A percentile compares a stretch with the other conserved stretches of the same genome.
phyloP scores from a whole-genome alignment of 2,329 filamentous ascomycete genomes.

The Xylaria hypoxylon region DNA sequence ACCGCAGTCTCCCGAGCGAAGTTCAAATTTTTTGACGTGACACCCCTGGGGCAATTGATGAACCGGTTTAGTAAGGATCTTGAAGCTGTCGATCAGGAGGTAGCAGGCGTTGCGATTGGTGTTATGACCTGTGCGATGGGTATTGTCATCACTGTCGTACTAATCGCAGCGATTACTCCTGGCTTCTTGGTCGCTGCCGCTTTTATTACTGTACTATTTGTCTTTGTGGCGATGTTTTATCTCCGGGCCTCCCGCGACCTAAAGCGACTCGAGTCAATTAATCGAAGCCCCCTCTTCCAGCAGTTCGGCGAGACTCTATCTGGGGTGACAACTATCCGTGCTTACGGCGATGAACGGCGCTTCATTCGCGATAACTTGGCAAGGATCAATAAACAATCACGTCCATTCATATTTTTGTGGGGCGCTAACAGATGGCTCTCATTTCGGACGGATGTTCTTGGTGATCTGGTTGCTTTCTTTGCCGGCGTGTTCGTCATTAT shows the following conservation, averaged over 20 bases:
- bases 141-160: constrained; percentile 83
- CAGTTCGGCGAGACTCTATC: constrained; percentile 96
- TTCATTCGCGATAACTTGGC: constrained; percentile 92
- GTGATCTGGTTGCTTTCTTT: constrained; percentile 92
- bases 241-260: constrained; percentile 92
- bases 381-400: constrained; percentile 89
- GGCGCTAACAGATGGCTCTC: constrained; percentile 96
- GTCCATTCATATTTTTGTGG: constrained; percentile 97
- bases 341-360: constrained; percentile 91
- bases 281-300: constrained; percentile 94
- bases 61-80: constrained; percentile 99
- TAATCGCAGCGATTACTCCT: constrained; percentile 91
- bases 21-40: constrained; percentile 98
- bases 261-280: constrained; percentile 93
- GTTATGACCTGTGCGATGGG: constrained; percentile 73
- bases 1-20: constrained; percentile 84
- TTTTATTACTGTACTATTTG: constrained; percentile 87
- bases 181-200: constrained; percentile 87
- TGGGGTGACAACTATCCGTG: constrained; percentile 95
- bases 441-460: constrained; percentile 89
- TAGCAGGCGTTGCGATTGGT: constrained; percentile 88
- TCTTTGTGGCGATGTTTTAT: constrained; percentile 87
- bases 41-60: constrained; percentile 94
- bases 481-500: constrained; percentile 90
- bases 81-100: constrained; percentile 93